phyloP scores from a whole-genome alignment of 148 eudicot genomes.

The Rhododendron griersonianum region DNA sequence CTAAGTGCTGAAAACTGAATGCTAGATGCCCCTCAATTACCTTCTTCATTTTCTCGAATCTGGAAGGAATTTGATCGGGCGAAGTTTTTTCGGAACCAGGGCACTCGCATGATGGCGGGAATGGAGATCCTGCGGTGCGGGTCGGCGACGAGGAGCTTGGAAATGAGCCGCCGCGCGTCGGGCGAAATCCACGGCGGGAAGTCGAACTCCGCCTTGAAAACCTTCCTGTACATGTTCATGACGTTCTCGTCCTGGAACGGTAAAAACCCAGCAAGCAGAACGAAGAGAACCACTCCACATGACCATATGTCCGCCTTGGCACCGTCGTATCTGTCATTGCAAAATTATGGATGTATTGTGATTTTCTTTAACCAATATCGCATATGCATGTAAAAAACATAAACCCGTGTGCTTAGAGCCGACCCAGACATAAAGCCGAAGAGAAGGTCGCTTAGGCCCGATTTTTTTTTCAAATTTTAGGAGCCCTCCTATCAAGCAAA shows the following conservation, averaged over 20 bases:
- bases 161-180: slow-evolving; percentile 29
- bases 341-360: neutral
- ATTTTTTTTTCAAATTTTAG: too few relatives aligned
- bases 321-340: slow-evolving; percentile 26
- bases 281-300: slow-evolving; percentile 47
- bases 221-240: slow-evolving; percentile 36
- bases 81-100: slow-evolving; percentile 42
- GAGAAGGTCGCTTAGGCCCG: too few relatives aligned
- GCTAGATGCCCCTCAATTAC: neutral
- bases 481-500: too few relatives aligned
- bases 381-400: neutral
- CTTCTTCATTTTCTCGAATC: neutral
- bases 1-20: too few relatives aligned
- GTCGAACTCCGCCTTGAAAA: slow-evolving; percentile 25
- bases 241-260: slow-evolving; percentile 49
- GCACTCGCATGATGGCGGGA: slow-evolving; percentile 26
- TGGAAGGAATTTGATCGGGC: slow-evolving; percentile 14
- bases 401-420: too few relatives aligned
- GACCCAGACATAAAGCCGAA: too few relatives aligned
- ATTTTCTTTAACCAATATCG: too few relatives aligned
- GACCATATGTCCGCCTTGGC: slow-evolving; percentile 49
- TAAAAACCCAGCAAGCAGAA: slow-evolving; percentile 31
- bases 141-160: slow-evolving; percentile 25
- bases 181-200: slow-evolving; percentile 26
- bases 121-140: slow-evolving; percentile 36